These are phyloP conservation scores for Panaeolus papilionaceus DNA, from an alignment of 768 basidiomycete genomes.

Conservation along the genomic window DNA sequence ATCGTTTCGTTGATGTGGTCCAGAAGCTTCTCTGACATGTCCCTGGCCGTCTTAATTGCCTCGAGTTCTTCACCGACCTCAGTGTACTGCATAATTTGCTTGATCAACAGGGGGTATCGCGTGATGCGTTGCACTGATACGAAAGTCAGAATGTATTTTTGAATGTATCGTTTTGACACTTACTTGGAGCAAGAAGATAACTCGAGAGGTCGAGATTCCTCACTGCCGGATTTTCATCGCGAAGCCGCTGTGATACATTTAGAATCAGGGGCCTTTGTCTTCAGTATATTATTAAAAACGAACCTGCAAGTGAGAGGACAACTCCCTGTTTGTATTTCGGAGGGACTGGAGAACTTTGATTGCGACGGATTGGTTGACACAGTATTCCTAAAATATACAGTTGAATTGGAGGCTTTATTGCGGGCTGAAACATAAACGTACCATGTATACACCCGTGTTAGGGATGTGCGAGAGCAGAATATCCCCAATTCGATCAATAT, in stretches of 20 bases:
- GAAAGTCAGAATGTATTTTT: slow-evolving; percentile 8
- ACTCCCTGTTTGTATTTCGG: slow-evolving; percentile 67
- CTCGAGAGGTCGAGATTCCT: slow-evolving; percentile 90
- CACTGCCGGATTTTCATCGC: slow-evolving; percentile 73
- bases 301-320: slow-evolving; percentile 75
- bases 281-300: slow-evolving; percentile 17
- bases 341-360: slow-evolving; percentile 79
- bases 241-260: slow-evolving; percentile 56
- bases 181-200: slow-evolving; percentile 91
- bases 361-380: slow-evolving; percentile 84
- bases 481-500: slow-evolving; percentile 89
- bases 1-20: slow-evolving; percentile 89
- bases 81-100: slow-evolving; percentile 86
- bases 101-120: slow-evolving; percentile 89
- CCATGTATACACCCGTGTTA: slow-evolving; percentile 84
- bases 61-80: slow-evolving; percentile 66
- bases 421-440: slow-evolving; percentile 34
- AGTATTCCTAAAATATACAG: slow-evolving; percentile 67
- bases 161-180: slow-evolving; percentile 30
- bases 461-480: slow-evolving; percentile 77
- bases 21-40: slow-evolving; percentile 75
- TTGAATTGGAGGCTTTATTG: neutral
- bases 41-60: slow-evolving; percentile 59
- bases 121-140: slow-evolving; percentile 91
- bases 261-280: neutral